Conservation (phyloP, 257 asterid species). For the Voacanga thouarsii region DNA sequence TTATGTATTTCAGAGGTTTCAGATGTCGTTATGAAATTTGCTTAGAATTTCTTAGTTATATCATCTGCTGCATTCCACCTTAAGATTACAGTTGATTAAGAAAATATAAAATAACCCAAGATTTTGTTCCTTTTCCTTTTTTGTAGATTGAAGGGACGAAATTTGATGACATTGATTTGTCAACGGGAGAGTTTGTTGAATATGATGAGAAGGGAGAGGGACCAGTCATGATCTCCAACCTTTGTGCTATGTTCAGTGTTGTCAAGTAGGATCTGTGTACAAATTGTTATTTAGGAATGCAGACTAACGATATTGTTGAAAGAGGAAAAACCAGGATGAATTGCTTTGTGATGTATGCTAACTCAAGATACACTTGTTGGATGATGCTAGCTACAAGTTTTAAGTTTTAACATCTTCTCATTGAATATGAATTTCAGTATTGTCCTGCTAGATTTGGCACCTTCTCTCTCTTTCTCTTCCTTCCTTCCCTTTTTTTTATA, state of each 20-base stretch:
- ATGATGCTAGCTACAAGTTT: background rate
- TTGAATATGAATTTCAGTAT: background rate
- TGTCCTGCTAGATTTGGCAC: background rate
- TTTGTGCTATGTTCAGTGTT: conserved; percentile 52
- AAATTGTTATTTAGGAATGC: conserved; percentile 5
- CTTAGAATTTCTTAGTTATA: background rate
- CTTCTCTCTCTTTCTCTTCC: background rate
- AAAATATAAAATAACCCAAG: background rate
- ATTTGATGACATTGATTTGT: conserved; percentile 65
- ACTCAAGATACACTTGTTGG: background rate
- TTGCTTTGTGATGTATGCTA: conserved; percentile 4
- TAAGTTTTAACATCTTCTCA: background rate
- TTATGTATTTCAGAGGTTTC: background rate
- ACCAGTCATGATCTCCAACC: conserved; percentile 88
- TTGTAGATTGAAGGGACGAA: conserved; percentile 68
- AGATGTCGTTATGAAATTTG: background rate
- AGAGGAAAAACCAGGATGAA: background rate
- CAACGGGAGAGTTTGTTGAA: conserved; percentile 70
- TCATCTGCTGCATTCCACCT: background rate
- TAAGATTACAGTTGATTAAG: background rate
- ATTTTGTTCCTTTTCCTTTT: background rate
- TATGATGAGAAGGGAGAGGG: conserved; percentile 91
- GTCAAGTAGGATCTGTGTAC: conserved; percentile 40
- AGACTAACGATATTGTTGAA: conserved; percentile 10
- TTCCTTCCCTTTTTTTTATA: background rate